Evolutionary conservation across 2,329 filamentous ascomycete genomes (phyloP), one percentile per base, ranked within the genome.

Genomic region (Fusarium siculi): DNA sequence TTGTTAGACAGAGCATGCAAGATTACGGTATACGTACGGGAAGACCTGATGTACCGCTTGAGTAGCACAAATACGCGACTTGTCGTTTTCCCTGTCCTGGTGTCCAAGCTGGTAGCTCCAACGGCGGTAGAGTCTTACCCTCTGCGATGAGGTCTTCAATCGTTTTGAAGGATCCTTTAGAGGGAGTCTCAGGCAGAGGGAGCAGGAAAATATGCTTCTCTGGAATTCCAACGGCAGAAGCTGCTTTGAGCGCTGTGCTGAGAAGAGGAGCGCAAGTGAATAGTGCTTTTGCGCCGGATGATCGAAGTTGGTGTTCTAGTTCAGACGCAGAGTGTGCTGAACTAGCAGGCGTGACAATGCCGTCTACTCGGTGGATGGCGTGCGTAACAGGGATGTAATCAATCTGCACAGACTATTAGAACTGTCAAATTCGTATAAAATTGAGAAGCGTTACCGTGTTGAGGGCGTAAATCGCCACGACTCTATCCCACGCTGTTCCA

Each of bases 401-500:
- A 73, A 96, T 90, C 89, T 93, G 64, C 15, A 0, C 1, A 49
- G 12, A 0, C 11, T 1, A 2, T 74, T 5, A 62, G 28, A 11
- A 7, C 12, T 2, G 3, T 4, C 1, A 2, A 6, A 3, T 6
- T 6, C 2, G 2, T 2, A 3, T 1, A 6, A 6, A 9, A 2
- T 2, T 7, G 3, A 12, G 19, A 11, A 4, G 2, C 25, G 56
- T n/a, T 12, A 93, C 92, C 21, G 93, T 93, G 79, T 97, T 97
- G 63, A 95, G 81, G 10, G 92, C 91, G 82, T 93, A 97, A 36
- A 95, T 84, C 3, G 86, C 92, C 44, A 94, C 85, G 23, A 95
- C 92, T 80, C 95, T 95, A 76, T 96, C 93, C 91, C 92, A 96
- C 77, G 95, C 92, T 0, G 89, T 89, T 19, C 92, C 93, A 58